Percentiles rank a stretch among this genome's conserved stretches.
phyloP scores from a whole-genome alignment of 768 basidiomycete species.

The Lentinula sp. region DNA sequence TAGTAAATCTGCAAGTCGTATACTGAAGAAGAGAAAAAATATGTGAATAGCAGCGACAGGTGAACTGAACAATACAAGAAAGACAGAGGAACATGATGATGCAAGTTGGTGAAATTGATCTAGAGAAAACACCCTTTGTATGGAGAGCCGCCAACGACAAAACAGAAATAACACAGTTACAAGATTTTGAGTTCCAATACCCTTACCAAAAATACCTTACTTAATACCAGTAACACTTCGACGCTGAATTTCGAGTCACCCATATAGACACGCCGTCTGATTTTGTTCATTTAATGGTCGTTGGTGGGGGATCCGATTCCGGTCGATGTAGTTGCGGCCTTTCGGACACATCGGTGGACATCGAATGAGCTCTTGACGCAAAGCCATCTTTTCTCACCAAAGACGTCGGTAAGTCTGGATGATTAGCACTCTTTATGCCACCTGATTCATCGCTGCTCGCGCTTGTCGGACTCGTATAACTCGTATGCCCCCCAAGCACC shows the following conservation, averaged over 20 bases:
- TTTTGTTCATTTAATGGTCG: not conserved
- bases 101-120: too few relatives aligned
- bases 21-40: not conserved
- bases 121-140: not conserved
- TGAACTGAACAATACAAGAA: not conserved
- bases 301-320: slow-evolving; percentile 7
- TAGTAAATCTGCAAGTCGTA: not conserved
- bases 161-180: not conserved
- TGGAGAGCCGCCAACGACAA: not conserved
- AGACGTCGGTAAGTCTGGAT: not conserved
- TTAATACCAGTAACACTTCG: too few relatives aligned
- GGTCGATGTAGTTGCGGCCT: slow-evolving; percentile 8
- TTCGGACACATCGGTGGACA: slow-evolving; percentile 10
- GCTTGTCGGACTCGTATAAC: not conserved
- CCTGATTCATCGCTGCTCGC: not conserved
- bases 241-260: not conserved
- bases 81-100: too few relatives aligned
- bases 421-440: not conserved
- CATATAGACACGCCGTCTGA: not conserved
- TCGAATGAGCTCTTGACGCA: slow-evolving; percentile 14
- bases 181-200: not conserved
- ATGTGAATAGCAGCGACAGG: too few relatives aligned
- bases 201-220: not conserved
- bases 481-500: not conserved
- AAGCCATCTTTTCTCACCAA: slow-evolving; percentile 3